phyloP scores from a whole-genome alignment of 257 asterid species.

The Solanum ahanhuiri region DNA sequence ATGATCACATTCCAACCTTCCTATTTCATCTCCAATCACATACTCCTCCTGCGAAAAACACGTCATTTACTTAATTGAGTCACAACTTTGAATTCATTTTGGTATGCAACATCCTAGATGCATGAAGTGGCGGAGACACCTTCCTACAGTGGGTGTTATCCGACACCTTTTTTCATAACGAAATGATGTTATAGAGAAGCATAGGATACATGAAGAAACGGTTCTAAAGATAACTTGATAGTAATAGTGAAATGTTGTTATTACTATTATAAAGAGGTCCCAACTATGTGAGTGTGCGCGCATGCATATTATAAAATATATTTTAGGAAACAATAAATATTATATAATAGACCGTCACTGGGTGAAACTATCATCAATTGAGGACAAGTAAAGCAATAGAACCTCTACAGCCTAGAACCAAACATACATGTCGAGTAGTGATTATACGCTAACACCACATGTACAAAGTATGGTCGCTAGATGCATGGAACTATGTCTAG shows the following conservation, averaged over 20 bases:
- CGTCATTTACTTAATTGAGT: neutral
- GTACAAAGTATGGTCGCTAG: neutral
- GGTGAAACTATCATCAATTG: neutral
- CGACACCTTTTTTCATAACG: neutral
- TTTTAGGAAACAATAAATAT: neutral
- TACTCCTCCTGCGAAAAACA: conserved; percentile 63
- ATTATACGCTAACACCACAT: neutral
- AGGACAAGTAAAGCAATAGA: neutral
- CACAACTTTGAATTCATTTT: neutral
- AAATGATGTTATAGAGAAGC: neutral
- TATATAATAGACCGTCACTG: neutral
- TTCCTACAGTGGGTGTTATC: neutral
- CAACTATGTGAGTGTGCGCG: neutral
- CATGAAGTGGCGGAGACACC: neutral
- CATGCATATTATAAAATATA: neutral
- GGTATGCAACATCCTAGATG: neutral
- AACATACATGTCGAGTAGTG: neutral
- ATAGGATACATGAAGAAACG: neutral
- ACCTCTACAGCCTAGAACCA: neutral
- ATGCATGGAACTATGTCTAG: neutral
- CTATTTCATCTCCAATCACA: conserved; percentile 52
- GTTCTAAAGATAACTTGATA: neutral
- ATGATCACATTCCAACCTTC: conserved; percentile 62
- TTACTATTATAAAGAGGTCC: neutral
- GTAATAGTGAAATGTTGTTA: neutral